Percentiles rank a stretch among this genome's conserved stretches.
phyloP scores from a whole-genome alignment of 495 filamentous ascomycete genomes.

The Halenospora varia region DNA sequence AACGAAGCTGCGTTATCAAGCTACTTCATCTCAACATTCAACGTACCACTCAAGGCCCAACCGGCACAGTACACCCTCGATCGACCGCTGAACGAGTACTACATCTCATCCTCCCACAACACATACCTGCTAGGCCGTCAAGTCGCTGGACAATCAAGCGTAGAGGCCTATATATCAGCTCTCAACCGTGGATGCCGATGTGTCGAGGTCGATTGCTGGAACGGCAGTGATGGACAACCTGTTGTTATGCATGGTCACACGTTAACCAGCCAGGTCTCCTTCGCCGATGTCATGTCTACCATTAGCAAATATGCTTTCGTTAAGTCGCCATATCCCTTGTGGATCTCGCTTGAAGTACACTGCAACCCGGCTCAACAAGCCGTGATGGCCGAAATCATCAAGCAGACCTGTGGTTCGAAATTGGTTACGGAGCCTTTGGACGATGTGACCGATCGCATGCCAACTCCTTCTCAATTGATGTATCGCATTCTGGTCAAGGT shows the following conservation, averaged over 20 bases:
- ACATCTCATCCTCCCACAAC: constrained; percentile 98
- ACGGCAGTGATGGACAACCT: constrained; percentile 82
- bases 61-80: constrained; percentile 59
- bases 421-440: constrained; percentile 72
- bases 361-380: constrained; percentile 79
- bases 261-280: constrained; percentile 78
- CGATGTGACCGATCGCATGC: constrained; percentile 60
- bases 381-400: constrained; percentile 89
- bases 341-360: constrained; percentile 93
- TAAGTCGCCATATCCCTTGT: constrained; percentile 76
- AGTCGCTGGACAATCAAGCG: constrained; percentile 81
- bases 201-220: constrained; percentile 97
- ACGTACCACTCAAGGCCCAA: constrained; percentile 54
- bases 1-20: constrained; percentile 67
- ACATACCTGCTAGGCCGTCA: constrained; percentile 93
- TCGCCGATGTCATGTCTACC: constrained; percentile 84
- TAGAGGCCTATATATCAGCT: constrained; percentile 91
- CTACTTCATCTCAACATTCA: constrained; percentile 72
- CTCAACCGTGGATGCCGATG: constrained; percentile 86
- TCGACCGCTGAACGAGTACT: constrained; percentile 92
- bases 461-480: constrained; percentile 80
- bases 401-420: constrained; percentile 69
- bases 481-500: constrained; percentile 89
- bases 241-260: constrained; percentile 89
- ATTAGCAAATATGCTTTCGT: constrained; percentile 92